Conservation (phyloP, 2,329 filamentous ascomycete genomes). For the Stachybotrys chartarum region DNA sequence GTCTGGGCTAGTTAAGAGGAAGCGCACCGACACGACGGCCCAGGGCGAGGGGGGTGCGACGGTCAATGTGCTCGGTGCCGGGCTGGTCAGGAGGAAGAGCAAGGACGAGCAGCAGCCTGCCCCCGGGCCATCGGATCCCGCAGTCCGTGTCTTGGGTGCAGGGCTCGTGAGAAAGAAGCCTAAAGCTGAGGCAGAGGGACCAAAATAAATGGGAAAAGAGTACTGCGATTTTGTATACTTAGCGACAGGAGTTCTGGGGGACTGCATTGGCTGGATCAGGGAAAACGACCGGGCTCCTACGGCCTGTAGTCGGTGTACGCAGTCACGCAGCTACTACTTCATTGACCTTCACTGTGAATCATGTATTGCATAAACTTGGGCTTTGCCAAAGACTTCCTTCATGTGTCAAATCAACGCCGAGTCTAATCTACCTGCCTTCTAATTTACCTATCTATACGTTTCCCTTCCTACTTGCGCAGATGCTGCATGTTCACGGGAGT, state of each 20-base stretch:
- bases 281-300: no score
- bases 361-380: no score
- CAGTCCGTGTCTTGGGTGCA: slow-evolving; percentile 39
- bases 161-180: slow-evolving; percentile 51
- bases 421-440: not conserved
- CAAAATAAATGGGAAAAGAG: no score
- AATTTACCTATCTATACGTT: not conserved
- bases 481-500: slow-evolving; percentile 58
- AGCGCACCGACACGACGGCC: slow-evolving; percentile 24
- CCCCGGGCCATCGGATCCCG: slow-evolving; percentile 7
- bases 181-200: slow-evolving; percentile 24
- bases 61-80: slow-evolving; percentile 39
- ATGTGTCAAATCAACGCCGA: not conserved
- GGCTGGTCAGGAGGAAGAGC: slow-evolving; percentile 47
- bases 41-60: slow-evolving; percentile 11
- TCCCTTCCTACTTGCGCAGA: slow-evolving; percentile 19
- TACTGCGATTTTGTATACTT: not conserved
- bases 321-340: no score
- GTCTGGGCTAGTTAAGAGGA: slow-evolving; percentile 40
- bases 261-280: not conserved
- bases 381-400: no score
- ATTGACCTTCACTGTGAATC: no score
- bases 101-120: slow-evolving; percentile 27
- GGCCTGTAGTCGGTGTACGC: no score
- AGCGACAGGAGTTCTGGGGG: not conserved